Conservation (phyloP, 768 basidiomycete species). For the Termitomyces bulborhizus region DNA sequence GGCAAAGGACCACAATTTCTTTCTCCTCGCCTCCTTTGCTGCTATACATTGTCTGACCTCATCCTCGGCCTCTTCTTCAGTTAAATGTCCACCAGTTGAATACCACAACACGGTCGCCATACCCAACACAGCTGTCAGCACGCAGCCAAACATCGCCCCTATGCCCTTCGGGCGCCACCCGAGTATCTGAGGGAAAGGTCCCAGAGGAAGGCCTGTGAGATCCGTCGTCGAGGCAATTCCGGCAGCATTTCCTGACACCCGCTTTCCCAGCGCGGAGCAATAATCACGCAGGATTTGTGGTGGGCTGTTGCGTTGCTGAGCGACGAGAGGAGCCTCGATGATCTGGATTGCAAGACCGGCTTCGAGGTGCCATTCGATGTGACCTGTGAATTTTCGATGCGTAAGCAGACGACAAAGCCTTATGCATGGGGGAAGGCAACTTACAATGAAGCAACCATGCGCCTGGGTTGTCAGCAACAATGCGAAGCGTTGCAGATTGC, state of each 20-base stretch:
- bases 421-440: conserved; percentile 17
- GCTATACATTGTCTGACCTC: conserved; percentile 54
- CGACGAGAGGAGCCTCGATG: conserved; percentile 71
- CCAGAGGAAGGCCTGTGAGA: conserved; percentile 54
- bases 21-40: conserved; percentile 42
- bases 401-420: neutral
- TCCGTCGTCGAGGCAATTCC: conserved; percentile 69
- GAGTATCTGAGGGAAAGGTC: conserved; percentile 67
- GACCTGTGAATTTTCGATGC: conserved; percentile 34
- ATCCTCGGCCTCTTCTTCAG: conserved; percentile 77
- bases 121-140: conserved; percentile 78
- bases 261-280: conserved; percentile 56
- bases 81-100: conserved; percentile 60
- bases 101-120: conserved; percentile 87
- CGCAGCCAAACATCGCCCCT: conserved; percentile 69
- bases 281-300: conserved; percentile 66
- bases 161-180: conserved; percentile 75
- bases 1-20: conserved; percentile 7
- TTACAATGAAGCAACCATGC: conserved; percentile 81
- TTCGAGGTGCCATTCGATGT: conserved; percentile 85
- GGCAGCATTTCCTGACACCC: conserved; percentile 80
- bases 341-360: conserved; percentile 81
- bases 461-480: conserved; percentile 91
- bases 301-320: conserved; percentile 49
- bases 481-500: conserved; percentile 64